phyloP scores from a whole-genome alignment of 345 rosid species.

The Brassica incana region DNA sequence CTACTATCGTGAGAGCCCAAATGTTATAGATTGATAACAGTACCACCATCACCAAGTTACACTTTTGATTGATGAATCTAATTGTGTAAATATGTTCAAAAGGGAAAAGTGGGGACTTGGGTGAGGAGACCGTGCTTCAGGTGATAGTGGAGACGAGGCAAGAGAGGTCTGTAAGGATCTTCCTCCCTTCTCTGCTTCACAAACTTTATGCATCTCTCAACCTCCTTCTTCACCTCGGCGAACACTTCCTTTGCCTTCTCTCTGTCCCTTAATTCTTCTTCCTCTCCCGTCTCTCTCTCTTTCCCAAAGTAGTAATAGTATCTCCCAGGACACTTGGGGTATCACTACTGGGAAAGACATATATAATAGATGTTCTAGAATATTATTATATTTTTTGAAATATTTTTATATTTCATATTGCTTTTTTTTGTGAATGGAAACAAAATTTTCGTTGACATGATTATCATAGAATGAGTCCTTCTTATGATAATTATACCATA shows the following conservation, averaged over 20 bases:
- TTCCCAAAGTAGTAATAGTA: slow-evolving; percentile 74
- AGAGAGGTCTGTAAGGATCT: slow-evolving; percentile 59
- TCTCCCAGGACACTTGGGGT: slow-evolving; percentile 79
- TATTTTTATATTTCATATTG: no score
- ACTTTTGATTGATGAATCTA: background rate
- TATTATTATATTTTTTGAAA: no score
- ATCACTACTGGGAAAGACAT: slow-evolving; percentile 41
- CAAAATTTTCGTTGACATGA: no score
- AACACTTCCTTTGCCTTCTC: slow-evolving; percentile 53
- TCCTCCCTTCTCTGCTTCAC: slow-evolving; percentile 58
- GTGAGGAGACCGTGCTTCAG: slow-evolving; percentile 44
- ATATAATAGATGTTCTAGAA: no score
- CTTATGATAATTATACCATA: no score
- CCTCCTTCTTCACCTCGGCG: slow-evolving; percentile 53
- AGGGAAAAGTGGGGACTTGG: slow-evolving; percentile 59
- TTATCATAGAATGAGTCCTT: no score
- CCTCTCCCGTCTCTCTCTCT: slow-evolving; percentile 59
- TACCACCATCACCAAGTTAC: background rate
- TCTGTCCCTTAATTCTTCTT: slow-evolving; percentile 50
- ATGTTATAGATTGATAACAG: slow-evolving; percentile 5
- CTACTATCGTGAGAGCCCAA: slow-evolving; percentile 6
- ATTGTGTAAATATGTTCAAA: slow-evolving; percentile 31
- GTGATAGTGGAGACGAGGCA: slow-evolving; percentile 48
- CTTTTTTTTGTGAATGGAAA: no score
- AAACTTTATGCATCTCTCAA: slow-evolving; percentile 56